These are phyloP conservation scores for Aeschynomene evenia DNA, from an alignment of 306 rosid genomes.

Conservation along the genomic window DNA sequence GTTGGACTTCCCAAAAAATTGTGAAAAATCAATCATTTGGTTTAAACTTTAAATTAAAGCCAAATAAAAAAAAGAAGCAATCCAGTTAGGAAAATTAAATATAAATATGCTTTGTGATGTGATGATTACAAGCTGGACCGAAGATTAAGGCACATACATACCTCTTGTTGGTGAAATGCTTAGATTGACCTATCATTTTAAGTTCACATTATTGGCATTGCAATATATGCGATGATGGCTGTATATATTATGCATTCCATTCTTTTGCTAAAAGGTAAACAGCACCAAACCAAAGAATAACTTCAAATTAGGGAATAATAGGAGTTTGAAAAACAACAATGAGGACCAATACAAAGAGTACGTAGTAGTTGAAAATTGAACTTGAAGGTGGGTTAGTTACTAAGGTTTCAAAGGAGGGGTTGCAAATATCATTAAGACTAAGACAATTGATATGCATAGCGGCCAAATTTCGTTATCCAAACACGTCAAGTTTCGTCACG, in stretches of 20 bases:
- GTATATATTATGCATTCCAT: not conserved
- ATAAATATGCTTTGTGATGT: not conserved
- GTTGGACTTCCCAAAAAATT: not conserved
- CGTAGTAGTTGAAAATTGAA: slow-evolving; percentile 5
- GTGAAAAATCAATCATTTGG: not conserved
- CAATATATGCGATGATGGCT: not conserved
- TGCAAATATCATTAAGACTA: not conserved
- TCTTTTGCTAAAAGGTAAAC: not conserved
- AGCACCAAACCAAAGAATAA: not conserved
- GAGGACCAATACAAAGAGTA: not conserved
- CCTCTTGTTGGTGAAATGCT: not conserved
- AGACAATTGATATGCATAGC: not conserved
- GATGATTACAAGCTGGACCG: not conserved
- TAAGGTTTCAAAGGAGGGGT: not conserved
- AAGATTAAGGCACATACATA: not conserved
- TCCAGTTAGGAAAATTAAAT: not conserved
- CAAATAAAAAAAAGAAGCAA: not conserved
- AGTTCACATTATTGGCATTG: not conserved
- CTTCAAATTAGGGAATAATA: not conserved
- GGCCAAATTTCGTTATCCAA: slow-evolving; percentile 14
- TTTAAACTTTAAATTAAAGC: not conserved
- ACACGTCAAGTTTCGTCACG: not conserved
- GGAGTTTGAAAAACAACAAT: not conserved
- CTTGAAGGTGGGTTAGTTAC: not conserved
- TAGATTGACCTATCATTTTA: not conserved